These are phyloP conservation scores for Pseudonitzschia multistriata DNA, from an alignment of 108 stramenopile species.

Conservation along the genomic window DNA sequence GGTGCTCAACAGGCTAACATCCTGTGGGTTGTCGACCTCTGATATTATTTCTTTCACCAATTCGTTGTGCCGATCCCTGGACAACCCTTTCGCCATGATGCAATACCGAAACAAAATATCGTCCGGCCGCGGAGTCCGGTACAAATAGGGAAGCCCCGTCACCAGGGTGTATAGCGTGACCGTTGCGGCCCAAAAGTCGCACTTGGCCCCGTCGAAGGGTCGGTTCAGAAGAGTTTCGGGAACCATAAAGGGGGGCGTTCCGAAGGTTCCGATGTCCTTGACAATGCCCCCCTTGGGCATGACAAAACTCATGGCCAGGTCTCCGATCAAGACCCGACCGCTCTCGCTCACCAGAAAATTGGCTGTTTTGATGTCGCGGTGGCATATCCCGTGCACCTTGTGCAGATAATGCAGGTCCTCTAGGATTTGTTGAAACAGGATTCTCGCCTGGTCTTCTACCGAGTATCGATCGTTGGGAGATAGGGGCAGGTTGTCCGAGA, in stretches of 20 bases:
- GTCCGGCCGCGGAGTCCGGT: slow-evolving; percentile 10
- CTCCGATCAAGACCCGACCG: slow-evolving; percentile 28
- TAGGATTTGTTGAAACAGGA: slow-evolving; percentile 49
- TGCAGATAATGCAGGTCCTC: slow-evolving; percentile 28
- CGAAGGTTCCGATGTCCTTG: slow-evolving; percentile 43
- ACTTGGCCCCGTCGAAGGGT: slow-evolving; percentile 59
- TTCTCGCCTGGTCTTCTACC: slow-evolving; percentile 11
- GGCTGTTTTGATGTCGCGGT: slow-evolving; percentile 55
- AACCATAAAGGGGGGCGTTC: slow-evolving; percentile 55
- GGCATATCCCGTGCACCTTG: slow-evolving; percentile 31
- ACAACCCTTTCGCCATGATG: slow-evolving; percentile 15
- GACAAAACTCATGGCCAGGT: slow-evolving; percentile 66
- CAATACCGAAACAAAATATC: slow-evolving; percentile 13
- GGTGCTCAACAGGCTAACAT: neutral
- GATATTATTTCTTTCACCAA: neutral
- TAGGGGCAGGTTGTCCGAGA: neutral
- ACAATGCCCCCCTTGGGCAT: slow-evolving; percentile 39
- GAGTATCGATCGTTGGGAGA: slow-evolving; percentile 1
- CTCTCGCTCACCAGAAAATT: slow-evolving; percentile 48
- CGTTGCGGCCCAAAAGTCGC: slow-evolving; percentile 43
- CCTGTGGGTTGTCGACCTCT: neutral
- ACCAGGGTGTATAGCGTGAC: slow-evolving; percentile 12
- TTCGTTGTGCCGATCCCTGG: slow-evolving; percentile 8
- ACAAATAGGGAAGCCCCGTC: slow-evolving; percentile 9
- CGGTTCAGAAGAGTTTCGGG: slow-evolving; percentile 45